Evolutionary conservation across 345 rosid species (phyloP), one percentile per base, ranked within the genome.

Genomic region (Salix suchowensis): DNA sequence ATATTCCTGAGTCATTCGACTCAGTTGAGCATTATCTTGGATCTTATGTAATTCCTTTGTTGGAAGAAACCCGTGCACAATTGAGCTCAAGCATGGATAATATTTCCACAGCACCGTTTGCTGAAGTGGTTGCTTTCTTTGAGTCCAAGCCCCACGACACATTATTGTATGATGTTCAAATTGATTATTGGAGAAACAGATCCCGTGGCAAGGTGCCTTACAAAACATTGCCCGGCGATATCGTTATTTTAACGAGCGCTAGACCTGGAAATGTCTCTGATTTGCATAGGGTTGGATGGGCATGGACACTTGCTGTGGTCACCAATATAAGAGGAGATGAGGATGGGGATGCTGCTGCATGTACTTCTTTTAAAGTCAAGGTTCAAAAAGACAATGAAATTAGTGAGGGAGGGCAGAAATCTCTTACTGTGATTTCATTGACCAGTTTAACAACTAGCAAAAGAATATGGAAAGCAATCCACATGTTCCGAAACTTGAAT

Each of bases 11-110:
- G 14, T 2, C 70, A n/a, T 88, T 88, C 79, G 37, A 54, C 34
- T 85, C 87, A 0, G 74, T 58, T 26, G 16, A 11, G 16, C 73
- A 71, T 10, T 88, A 86, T 81, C 70, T 85, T 2, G 16, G 54
- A n/a, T 79, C 88, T 0, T 88, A 61, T 72, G 26, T 75, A 13
- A 42, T 39, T 44, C 88, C 92, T 18, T 50, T 89, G 24, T 61
- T 87, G 74, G 92, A 89, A 39, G 90, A 89, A 77, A 85, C 90
- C 1, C 70, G 90, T 21, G 80, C 84, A 0, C 69, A 48, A 10
- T 39, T 89, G 37, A 21, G 19, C 70, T 87, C 89, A 14, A 48
- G 80, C n/a, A 30, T 87, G 67, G 74, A 87, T 9, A 36, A 21
- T 26, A 78, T 87, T 14, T 79, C 79, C 21, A 26, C 24, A 26